Conservation (phyloP, 2,329 filamentous ascomycete genomes). For the Graphiopsis chlorocephala region DNA sequence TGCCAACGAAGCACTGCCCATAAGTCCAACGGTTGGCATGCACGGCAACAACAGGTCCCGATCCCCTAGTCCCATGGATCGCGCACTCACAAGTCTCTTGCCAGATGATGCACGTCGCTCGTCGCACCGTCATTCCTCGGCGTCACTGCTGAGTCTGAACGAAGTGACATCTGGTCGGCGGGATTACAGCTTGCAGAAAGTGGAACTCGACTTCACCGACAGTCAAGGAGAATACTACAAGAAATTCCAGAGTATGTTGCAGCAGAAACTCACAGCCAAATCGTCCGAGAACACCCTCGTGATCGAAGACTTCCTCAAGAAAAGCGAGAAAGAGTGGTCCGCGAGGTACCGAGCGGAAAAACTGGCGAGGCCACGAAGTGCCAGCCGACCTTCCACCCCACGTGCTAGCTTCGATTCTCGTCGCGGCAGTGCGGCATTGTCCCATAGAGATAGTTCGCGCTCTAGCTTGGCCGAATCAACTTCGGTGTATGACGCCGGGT, state of each 20-base stretch:
- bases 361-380: conserved; percentile 46
- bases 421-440: not conserved
- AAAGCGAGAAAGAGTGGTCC: conserved; percentile 66
- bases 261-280: conserved; percentile 49
- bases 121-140: not conserved
- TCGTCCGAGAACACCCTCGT: conserved; percentile 58
- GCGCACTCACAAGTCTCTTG: not conserved
- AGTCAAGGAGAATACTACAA: conserved; percentile 58
- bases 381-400: conserved; percentile 17
- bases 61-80: not conserved
- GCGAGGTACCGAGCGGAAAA: conserved; percentile 55
- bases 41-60: conserved; percentile 58
- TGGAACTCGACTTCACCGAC: conserved; percentile 58
- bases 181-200: conserved; percentile 24
- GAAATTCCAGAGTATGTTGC: conserved; percentile 54
- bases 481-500: conserved; percentile 34
- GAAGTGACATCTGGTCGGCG: conserved; percentile 3
- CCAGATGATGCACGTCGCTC: not conserved
- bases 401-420: conserved; percentile 34
- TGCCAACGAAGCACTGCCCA: not conserved
- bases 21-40: conserved; percentile 22
- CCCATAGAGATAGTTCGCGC: conserved; percentile 27
- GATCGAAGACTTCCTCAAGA: conserved; percentile 61
- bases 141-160: conserved; percentile 1
- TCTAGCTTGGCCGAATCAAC: conserved; percentile 38